Base-by-base conservation (phyloP, 2,329 filamentous ascomycete species). In the Cercospora nicotianae region DNA sequence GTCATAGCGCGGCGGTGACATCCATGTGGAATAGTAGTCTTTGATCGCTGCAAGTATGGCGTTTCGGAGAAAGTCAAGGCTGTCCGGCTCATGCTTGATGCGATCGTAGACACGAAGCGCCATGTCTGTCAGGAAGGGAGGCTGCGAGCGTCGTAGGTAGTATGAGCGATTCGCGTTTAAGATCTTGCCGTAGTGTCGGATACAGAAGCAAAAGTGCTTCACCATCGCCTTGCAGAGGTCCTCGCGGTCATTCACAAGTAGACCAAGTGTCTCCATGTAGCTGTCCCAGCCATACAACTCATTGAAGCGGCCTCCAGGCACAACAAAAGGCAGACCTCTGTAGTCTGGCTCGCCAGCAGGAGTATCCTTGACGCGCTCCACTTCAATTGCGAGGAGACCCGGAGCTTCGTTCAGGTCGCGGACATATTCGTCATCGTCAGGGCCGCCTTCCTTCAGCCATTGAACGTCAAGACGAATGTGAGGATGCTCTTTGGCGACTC, bases 221-320 rank as follows among this genome's bases (percentile, higher is more conserved):
- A 98, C 94, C 93, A 99, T 98, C 60, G 90, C 87, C 83, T 97
- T 97, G 73, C 93, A 93, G 65, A 98, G 83, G 75, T 97, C 89
- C 23, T 93, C 89, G 67, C 92, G 89, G 77, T 95, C 91, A 77
- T 94, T 93, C 74, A 93, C 88, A 67, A 98, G 83, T 67, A 99
- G 85, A 18, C 95, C 95, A 3, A 98, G 84, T 5, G 94, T 95
- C 79, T 94, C 92, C 93, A 99, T 98, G 83, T 98, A 99, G 79
- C 93, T 97, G 81, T 99, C 95, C 95, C 95, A 99, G 58, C 94
- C 94, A 78, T 99, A 99, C 23, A 99, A 82, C 80, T 99, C 95
- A 80, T 99, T 99, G 88, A 99, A 99, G 31, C 95, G 89, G 26
- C 95, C 95, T 68, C 95, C 95, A 0, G 95, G 95, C 3, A 99